phyloP scores from a whole-genome alignment of 257 asterid genomes.

The Verbena officinalis region DNA sequence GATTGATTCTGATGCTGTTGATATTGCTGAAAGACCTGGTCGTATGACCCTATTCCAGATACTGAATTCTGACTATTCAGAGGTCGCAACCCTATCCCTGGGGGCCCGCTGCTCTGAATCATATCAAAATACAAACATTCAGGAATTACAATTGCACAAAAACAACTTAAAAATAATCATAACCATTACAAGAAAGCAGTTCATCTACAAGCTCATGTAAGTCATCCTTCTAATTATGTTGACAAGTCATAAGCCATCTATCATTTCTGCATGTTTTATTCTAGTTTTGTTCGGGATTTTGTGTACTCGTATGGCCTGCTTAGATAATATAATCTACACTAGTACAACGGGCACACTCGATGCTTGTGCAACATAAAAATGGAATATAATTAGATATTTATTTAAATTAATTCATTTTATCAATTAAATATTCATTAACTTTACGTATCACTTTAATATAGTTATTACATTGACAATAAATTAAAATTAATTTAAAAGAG shows the following conservation, averaged over 20 bases:
- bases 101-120: slow-evolving; percentile 75
- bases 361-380: too few relatives aligned
- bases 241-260: not conserved
- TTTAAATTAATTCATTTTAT: too few relatives aligned
- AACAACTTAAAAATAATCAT: slow-evolving; percentile 20
- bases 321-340: slow-evolving; percentile 4
- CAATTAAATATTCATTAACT: too few relatives aligned
- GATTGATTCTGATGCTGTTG: slow-evolving; percentile 89
- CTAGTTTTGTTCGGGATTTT: slow-evolving; percentile 5
- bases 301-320: slow-evolving; percentile 6
- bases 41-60: slow-evolving; percentile 83
- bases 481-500: not conserved
- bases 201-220: slow-evolving; percentile 13
- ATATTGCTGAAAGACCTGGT: slow-evolving; percentile 89
- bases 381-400: too few relatives aligned
- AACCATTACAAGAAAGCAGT: slow-evolving; percentile 4
- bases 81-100: slow-evolving; percentile 78
- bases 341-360: too few relatives aligned
- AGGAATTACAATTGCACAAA: slow-evolving; percentile 5
- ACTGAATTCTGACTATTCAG: slow-evolving; percentile 69
- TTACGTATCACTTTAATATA: too few relatives aligned
- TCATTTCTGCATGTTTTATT: slow-evolving; percentile 21
- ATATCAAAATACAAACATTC: slow-evolving; percentile 27
- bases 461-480: too few relatives aligned
- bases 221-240: slow-evolving; percentile 8